Evolutionary conservation across 495 filamentous ascomycete genomes (phyloP), one percentile per base, ranked within the genome.

Genomic region (Xylaria nigripes): DNA sequence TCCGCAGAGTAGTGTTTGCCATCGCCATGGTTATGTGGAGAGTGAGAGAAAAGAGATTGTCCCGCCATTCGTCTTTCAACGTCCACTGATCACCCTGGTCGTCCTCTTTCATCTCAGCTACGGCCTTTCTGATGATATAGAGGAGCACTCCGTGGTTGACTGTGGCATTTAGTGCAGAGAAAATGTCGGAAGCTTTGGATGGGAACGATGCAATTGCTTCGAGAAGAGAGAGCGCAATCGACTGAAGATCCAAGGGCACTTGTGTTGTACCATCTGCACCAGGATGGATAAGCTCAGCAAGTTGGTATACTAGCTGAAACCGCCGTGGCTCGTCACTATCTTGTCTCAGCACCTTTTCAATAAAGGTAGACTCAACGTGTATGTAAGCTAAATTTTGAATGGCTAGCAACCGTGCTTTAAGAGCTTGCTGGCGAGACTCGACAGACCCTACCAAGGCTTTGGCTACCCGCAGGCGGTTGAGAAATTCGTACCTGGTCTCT

Each of bases 141-240:
- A 96, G 84, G n/a, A 99, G 78, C 15, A 97, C 84, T 13, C 94
- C 94, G 60, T 99, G 94, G 63, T 91, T 97, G 50, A 96, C 90
- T 67, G 93, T 93, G 51, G 90, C 86, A 63, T 86, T 92, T 21
- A 99, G 72, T 25, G 92, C 91, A 47, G 87, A 79, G 55, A 87
- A 83, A 15, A 97, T 85, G 58, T 99, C 94, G 16, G 79, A 65
- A 19, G 86, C 77, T 62, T 87, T 93, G 51, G 73, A 64, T 56
- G 89, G 86, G 54, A 92, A 86, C 61, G 86, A 85, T 10, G 85
- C 78, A 40, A 97, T 76, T 8, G 87, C 86, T 68, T 95, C 90
- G 36, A 99, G 70, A 0, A 89, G 79, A 36, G 81, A 75, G 25
- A 97, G 72, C 5, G 90, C 90, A 54, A 92, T 78, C n/a, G 89